Base-by-base conservation (phyloP, 768 basidiomycete species). In the Tricholoma terreum region DNA sequence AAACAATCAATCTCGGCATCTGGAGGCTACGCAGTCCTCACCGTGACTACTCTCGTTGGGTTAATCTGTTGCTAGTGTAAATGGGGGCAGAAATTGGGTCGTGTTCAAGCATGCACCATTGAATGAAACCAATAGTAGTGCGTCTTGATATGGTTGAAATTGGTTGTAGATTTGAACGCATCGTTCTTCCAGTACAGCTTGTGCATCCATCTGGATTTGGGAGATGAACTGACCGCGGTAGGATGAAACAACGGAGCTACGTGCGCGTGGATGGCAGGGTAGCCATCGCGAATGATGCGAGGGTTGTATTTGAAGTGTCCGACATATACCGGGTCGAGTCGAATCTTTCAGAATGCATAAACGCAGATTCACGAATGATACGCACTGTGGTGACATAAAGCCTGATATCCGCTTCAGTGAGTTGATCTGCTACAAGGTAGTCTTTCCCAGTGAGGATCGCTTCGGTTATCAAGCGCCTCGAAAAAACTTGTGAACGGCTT, bases 231-330 rank as follows among this genome's bases (percentile, higher is more conserved):
- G 4, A 14, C 14, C 24, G 10, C 2, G 8, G 2, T 15, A 17
- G n/a, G 15, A 10, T 15, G 61, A 61, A 31, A 11, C 15, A 9
- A 65, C 38, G 19, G 49, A 24, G 14, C 38, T 12, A 33, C 79
- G 46, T 54, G 82, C 84, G 69, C 68, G 73, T 98, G 82, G 50
- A 97, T 82, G 49, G 85, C 81, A n/a, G n/a, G n/a, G n/a, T n/a
- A n/a, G n/a, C n/a, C n/a, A n/a, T n/a, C n/a, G n/a, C n/a, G n/a
- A n/a, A 97, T 90, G 42, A 82, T 86, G 27, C 87, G 84, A 58
- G 92, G 67, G 76, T 96, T 94, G 75, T 92, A 94, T 65, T 96
- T 97, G 82, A 98, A 98, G 70, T 93, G 91, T 0, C 87, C 84
- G 52, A 87, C 80, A 71, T 98, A 98, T 8, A 89, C 95, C 0